These are phyloP conservation scores for Myriosclerotinia duriaeana DNA, from an alignment of 2,329 filamentous ascomycete genomes.

Conservation along the genomic window DNA sequence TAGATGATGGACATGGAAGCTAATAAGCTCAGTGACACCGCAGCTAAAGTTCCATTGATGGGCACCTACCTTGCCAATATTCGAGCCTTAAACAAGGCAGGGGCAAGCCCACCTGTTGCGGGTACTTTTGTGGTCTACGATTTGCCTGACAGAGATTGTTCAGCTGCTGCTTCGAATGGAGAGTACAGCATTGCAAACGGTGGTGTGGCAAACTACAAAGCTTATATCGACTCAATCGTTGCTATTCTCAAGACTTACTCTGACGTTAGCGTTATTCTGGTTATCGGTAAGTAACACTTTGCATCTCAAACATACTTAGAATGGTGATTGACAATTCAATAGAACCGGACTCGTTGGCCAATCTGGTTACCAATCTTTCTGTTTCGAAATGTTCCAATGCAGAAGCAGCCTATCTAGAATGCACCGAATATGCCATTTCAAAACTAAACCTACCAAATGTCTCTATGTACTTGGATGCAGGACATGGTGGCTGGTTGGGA, in stretches of 20 bases:
- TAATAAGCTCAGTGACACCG: slow-evolving; percentile 43
- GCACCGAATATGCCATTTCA: slow-evolving; percentile 56
- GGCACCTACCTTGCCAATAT: slow-evolving; percentile 50
- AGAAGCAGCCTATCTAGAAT: slow-evolving; percentile 54
- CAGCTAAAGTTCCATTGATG: slow-evolving; percentile 50
- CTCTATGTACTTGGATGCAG: slow-evolving; percentile 62
- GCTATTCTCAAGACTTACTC: slow-evolving; percentile 53
- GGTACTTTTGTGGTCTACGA: slow-evolving; percentile 62
- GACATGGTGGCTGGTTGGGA: slow-evolving; percentile 64
- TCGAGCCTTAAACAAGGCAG: slow-evolving; percentile 47
- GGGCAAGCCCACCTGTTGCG: slow-evolving; percentile 48
- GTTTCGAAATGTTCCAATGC: slow-evolving; percentile 55
- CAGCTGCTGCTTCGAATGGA: slow-evolving; percentile 62
- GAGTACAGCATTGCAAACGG: slow-evolving; percentile 56
- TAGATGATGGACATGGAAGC: neutral
- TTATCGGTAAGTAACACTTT: slow-evolving; percentile 46
- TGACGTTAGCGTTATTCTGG: slow-evolving; percentile 49
- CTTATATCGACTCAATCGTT: slow-evolving; percentile 56
- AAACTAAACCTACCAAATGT: slow-evolving; percentile 61
- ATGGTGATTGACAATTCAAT: slow-evolving; percentile 15
- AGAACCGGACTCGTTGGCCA: slow-evolving; percentile 63
- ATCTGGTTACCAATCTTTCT: slow-evolving; percentile 60
- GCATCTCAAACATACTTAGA: neutral
- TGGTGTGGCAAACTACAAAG: slow-evolving; percentile 51
- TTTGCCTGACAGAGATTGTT: slow-evolving; percentile 62